phyloP scores from a whole-genome alignment of 1,284 basidiomycete species.

The Golubevia sp. region DNA sequence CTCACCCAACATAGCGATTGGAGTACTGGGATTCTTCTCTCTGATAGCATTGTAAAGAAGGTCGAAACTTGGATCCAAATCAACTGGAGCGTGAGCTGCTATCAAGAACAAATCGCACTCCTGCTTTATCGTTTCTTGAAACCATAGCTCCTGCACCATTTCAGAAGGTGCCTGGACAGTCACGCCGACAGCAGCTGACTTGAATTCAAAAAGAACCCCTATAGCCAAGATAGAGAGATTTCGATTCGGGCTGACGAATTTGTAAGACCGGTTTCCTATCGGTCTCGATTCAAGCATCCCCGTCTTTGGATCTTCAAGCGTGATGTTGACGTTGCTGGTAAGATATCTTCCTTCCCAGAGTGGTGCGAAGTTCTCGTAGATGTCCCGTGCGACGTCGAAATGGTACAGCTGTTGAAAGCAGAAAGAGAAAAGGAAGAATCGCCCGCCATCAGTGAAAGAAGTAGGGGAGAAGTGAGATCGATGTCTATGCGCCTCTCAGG shows the following conservation, averaged over 20 bases:
- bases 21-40: slow-evolving; percentile 38
- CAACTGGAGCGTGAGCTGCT: slow-evolving; percentile 55
- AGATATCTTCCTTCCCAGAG: slow-evolving; percentile 43
- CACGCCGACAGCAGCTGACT: slow-evolving; percentile 37
- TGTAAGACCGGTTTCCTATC: slow-evolving; percentile 44
- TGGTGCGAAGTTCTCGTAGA: slow-evolving; percentile 52
- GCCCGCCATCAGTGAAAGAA: too few species aligned
- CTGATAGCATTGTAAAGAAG: slow-evolving; percentile 42
- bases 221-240: slow-evolving; percentile 46
- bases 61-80: slow-evolving; percentile 40
- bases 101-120: slow-evolving; percentile 51
- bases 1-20: slow-evolving; percentile 48
- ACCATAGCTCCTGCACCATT: slow-evolving; percentile 55
- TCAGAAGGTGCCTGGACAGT: slow-evolving; percentile 39
- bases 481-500: too few species aligned
- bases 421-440: too few species aligned
- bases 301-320: slow-evolving; percentile 18
- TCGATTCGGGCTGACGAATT: slow-evolving; percentile 31
- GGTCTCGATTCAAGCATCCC: slow-evolving; percentile 24
- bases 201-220: slow-evolving; percentile 54
- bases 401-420: slow-evolving; percentile 35
- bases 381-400: slow-evolving; percentile 46
- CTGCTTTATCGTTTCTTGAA: slow-evolving; percentile 33
- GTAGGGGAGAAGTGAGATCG: too few species aligned
- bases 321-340: slow-evolving; percentile 55